Conservation (phyloP, 306 rosid species). For the Casuarina glauca region DNA sequence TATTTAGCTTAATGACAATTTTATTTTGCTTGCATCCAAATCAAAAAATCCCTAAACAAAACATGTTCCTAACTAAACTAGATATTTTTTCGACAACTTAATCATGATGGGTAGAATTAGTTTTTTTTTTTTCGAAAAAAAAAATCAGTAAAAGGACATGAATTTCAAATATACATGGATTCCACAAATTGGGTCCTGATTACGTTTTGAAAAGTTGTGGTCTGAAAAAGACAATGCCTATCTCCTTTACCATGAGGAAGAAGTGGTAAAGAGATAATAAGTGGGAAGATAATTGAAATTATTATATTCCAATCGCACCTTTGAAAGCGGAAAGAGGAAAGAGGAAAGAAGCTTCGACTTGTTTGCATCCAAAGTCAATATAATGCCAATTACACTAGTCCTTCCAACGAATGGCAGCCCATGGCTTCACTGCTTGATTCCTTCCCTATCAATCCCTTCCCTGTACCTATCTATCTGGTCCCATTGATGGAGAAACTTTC, state of each 20-base stretch:
- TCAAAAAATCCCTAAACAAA: too few relatives aligned
- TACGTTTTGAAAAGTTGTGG: conserved; percentile 6
- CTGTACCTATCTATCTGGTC: conserved; percentile 39
- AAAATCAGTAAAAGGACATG: too few relatives aligned
- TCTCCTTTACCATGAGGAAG: conserved; percentile 19
- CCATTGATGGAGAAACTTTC: conserved; percentile 38
- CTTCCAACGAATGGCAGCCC: conserved; percentile 49
- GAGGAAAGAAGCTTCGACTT: conserved; percentile 44
- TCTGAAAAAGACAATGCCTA: conserved; percentile 30
- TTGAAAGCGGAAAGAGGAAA: conserved; percentile 29
- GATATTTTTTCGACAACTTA: too few relatives aligned
- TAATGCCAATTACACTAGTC: conserved; percentile 45
- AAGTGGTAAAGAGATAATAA: conserved; percentile 27
- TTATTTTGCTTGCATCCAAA: too few relatives aligned
- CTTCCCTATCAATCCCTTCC: conserved; percentile 34
- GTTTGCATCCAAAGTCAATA: conserved; percentile 48
- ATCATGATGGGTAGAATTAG: too few relatives aligned
- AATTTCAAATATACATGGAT: too few relatives aligned
- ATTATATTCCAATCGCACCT: conserved; percentile 44
- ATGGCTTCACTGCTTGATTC: conserved; percentile 42
- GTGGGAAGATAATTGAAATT: conserved; percentile 29
- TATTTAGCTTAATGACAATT: not conserved
- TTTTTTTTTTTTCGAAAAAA: too few relatives aligned
- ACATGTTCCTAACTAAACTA: too few relatives aligned
- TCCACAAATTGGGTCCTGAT: not conserved